Evolutionary conservation across 495 filamentous ascomycete species (phyloP), one percentile per base, ranked within the genome.

Genomic region (Annulohypoxylon maeteangense): DNA sequence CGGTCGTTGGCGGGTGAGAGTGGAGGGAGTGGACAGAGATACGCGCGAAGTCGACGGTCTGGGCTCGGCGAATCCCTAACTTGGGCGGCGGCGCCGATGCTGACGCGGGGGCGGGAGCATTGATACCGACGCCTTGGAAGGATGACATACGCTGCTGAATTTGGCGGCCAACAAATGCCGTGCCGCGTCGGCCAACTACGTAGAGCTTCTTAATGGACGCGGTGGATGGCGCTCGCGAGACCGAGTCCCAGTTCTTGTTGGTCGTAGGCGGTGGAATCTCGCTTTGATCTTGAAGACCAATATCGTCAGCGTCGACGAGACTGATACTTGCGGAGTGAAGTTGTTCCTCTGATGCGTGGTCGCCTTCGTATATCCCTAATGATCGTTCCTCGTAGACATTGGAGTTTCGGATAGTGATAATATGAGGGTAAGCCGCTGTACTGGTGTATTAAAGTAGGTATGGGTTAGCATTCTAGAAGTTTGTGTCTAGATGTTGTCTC

Each of bases 381-480:
- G 80, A 80, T 23, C 82, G 83, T 69, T 91, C 89, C 67, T 87
- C 85, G 63, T 86, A 87, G 18, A 83, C 81, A 64, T 87, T 87
- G 23, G 82, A 81, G 20, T 81, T 80, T 23, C 89, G 84, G 63
- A 91, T 84, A 53, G 83, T 87, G 60, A 91, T 90, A 18, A 89
- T 89, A 64, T 90, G 87, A 0, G 89, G 89, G 70, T 88, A 90
- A 18, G 87, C 82, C 31, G 89, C 87, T 67, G 91, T 89, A 75
- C 40, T 44, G 7, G n/a, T 7, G 40, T 20, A 44, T 44, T 5
- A 7, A 42, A 7, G 20, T 36, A 20, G 18, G 14, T 44, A 44
- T 36, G 12, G 18, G 14, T 44, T 4, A 44, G 40, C 7, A 7
- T 18, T 20, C 7, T 44, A 4, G 40, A 18, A 6, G 5, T 18